Evolutionary conservation across 2,329 filamentous ascomycete genomes (phyloP).

Genomic region (Acrocalymma vagum): DNA sequence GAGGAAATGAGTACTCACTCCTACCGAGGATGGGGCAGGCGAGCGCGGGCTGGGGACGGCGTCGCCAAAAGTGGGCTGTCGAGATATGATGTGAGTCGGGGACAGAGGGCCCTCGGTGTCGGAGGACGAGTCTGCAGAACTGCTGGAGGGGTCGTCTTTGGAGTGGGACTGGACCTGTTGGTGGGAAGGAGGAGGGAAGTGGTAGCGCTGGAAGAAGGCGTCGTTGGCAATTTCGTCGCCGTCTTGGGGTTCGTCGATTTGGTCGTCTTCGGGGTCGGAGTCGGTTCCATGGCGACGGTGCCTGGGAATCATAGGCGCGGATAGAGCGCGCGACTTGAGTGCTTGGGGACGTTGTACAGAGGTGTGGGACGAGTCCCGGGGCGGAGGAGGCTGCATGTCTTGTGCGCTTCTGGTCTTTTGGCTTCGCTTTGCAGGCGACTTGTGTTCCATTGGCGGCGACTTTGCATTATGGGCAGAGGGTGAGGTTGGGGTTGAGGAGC

Average conservation of each 20-base stretch:
- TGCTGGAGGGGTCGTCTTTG: slow-evolving; percentile 29
- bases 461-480: slow-evolving; percentile 9
- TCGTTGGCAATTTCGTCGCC: slow-evolving; percentile 48
- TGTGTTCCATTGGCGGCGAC: slow-evolving; percentile 10
- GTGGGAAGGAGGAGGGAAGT: slow-evolving; percentile 38
- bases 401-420: slow-evolving; percentile 38
- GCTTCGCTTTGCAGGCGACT: slow-evolving; percentile 20
- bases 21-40: slow-evolving; percentile 28
- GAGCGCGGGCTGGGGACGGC: slow-evolving; percentile 23
- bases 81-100: slow-evolving; percentile 40
- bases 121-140: slow-evolving; percentile 40
- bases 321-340: slow-evolving; percentile 47
- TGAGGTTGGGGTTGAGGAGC: no score
- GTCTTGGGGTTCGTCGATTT: slow-evolving; percentile 68
- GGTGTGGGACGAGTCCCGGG: slow-evolving; percentile 21
- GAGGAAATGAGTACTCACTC: slow-evolving; percentile 28
- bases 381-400: slow-evolving; percentile 29
- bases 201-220: slow-evolving; percentile 53
- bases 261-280: slow-evolving; percentile 21
- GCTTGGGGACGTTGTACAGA: slow-evolving; percentile 34
- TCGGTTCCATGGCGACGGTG: slow-evolving; percentile 25
- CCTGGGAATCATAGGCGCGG: slow-evolving; percentile 44
- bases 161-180: slow-evolving; percentile 27
- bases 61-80: slow-evolving; percentile 24
- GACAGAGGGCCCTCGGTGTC: slow-evolving; percentile 50